These are phyloP conservation scores for Teratosphaeria gauchensis DNA, from an alignment of 2,329 filamentous ascomycete species.

Conservation along the genomic window DNA sequence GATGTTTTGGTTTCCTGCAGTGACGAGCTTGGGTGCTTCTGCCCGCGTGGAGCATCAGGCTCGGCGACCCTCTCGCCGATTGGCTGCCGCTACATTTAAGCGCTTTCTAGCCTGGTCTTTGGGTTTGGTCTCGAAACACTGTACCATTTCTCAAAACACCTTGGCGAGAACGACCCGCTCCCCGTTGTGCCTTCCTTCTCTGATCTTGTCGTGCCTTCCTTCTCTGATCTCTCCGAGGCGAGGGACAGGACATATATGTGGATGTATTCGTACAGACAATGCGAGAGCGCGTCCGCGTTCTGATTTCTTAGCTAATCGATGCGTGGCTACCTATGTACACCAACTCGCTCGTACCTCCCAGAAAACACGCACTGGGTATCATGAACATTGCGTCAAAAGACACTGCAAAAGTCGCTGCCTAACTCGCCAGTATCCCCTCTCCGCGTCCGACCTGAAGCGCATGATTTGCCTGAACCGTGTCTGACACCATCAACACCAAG, in stretches of 20 bases:
- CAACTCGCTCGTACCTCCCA: background rate
- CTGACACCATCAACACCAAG: background rate
- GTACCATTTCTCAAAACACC: background rate
- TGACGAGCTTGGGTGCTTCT: background rate
- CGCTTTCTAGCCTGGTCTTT: background rate
- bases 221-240: background rate
- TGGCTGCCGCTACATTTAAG: background rate
- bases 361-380: background rate
- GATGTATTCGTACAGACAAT: background rate
- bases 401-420: background rate
- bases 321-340: background rate
- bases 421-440: background rate
- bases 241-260: too few species aligned
- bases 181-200: background rate
- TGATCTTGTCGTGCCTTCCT: background rate
- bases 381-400: background rate
- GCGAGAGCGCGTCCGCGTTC: background rate
- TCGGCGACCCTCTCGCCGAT: background rate
- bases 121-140: background rate
- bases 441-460: background rate
- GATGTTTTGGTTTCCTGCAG: background rate
- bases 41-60: background rate
- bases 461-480: too few species aligned
- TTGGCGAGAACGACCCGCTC: background rate
- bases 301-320: background rate